A percentile compares a stretch with the other conserved stretches of the same genome.
Evolutionary conservation across 495 filamentous ascomycete genomes (phyloP).

Genomic region (Neurospora terricola): DNA sequence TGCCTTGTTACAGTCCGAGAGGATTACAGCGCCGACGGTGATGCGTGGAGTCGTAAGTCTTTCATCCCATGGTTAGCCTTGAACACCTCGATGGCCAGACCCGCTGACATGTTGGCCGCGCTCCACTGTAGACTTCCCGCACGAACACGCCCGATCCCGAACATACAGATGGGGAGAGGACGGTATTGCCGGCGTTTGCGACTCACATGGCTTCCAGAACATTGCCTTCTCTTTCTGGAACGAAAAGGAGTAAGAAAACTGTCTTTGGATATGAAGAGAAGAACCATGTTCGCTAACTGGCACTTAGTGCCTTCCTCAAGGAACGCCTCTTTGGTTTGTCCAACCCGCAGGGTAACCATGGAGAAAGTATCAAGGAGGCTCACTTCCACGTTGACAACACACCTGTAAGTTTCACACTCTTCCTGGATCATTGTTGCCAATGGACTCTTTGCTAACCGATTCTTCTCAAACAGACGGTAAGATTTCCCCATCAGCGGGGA

Average conservation of each 20-base stretch:
- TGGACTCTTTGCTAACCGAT: constrained; percentile 12
- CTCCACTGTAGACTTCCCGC: constrained; percentile 63
- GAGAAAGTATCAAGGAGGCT: constrained; percentile 90
- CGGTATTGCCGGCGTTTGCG: constrained; percentile 91
- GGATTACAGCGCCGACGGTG: constrained; percentile 78
- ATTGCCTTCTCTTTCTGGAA: constrained; percentile 98
- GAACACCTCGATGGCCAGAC: background rate
- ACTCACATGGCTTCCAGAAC: constrained; percentile 81
- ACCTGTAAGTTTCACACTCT: constrained; percentile 37
- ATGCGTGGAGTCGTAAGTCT: constrained; percentile 88
- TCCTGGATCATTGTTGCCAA: background rate
- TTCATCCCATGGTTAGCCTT: background rate
- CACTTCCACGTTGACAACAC: constrained; percentile 97
- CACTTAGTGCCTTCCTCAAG: constrained; percentile 72
- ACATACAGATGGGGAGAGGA: constrained; percentile 94
- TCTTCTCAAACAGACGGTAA: constrained; percentile 31
- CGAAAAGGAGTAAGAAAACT: constrained; percentile 66
- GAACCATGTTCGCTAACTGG: constrained; percentile 1
- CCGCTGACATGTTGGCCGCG: constrained; percentile 1
- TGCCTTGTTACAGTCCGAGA: constrained; percentile 60
- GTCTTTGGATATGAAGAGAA: background rate
- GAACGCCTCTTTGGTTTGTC: constrained; percentile 89
- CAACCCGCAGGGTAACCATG: constrained; percentile 94
- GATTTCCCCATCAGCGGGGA: constrained; percentile 5
- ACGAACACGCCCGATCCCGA: constrained; percentile 81